phyloP scores from a whole-genome alignment of 164 flowering plant species.

The Chloranthus sessilifolius region DNA sequence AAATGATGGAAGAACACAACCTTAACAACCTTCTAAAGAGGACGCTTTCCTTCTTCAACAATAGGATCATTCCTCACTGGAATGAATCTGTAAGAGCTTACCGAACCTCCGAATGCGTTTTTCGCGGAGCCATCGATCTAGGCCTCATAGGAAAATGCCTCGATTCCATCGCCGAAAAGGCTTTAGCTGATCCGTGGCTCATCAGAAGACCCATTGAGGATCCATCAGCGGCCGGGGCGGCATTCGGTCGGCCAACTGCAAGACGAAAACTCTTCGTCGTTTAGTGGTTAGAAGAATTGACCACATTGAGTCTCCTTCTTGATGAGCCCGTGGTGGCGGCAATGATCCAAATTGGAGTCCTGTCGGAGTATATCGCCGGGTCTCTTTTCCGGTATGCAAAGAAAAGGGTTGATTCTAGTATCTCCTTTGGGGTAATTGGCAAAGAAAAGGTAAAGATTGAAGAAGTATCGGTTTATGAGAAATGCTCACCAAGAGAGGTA shows the following conservation, averaged over 20 bases:
- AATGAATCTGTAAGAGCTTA: slow-evolving; percentile 48
- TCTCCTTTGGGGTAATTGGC: neutral
- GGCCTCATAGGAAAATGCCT: slow-evolving; percentile 44
- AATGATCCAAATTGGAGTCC: slow-evolving; percentile 34
- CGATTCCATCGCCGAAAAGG: slow-evolving; percentile 44
- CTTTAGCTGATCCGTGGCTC: slow-evolving; percentile 37
- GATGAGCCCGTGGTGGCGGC: slow-evolving; percentile 38
- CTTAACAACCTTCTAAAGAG: slow-evolving; percentile 38
- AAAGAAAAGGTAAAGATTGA: neutral
- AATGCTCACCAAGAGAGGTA: slow-evolving; percentile 30
- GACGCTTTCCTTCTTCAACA: slow-evolving; percentile 35
- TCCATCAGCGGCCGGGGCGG: neutral
- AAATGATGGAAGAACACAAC: slow-evolving; percentile 59
- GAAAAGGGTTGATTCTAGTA: slow-evolving; percentile 23
- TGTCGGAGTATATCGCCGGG: slow-evolving; percentile 34
- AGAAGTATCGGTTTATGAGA: no score
- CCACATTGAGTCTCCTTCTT: slow-evolving; percentile 30
- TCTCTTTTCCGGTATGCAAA: slow-evolving; percentile 43
- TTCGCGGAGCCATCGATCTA: slow-evolving; percentile 25
- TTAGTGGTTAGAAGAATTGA: slow-evolving; percentile 45
- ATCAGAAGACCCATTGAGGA: slow-evolving; percentile 50
- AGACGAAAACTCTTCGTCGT: slow-evolving; percentile 34
- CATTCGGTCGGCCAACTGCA: slow-evolving; percentile 24
- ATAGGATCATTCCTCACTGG: slow-evolving; percentile 52
- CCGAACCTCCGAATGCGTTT: slow-evolving; percentile 23